Evolutionary conservation across 345 rosid genomes (phyloP).

Genomic region (Rubroshorea leprosula): DNA sequence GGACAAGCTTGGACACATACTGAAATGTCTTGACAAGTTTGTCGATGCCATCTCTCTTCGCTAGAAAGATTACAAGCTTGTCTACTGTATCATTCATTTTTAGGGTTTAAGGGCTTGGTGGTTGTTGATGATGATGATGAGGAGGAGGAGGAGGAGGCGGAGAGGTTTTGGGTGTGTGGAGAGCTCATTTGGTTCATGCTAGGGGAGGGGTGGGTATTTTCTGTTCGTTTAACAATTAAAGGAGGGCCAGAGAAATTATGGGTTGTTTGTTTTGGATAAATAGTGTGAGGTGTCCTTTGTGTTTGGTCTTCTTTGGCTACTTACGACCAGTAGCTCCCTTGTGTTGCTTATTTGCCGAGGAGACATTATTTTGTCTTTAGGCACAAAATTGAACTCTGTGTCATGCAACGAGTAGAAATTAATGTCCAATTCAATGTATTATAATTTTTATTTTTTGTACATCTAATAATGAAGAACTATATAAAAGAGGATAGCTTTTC

Average conservation of each 20-base stretch:
- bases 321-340: slow-evolving; percentile 22
- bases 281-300: slow-evolving; percentile 10
- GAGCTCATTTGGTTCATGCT: slow-evolving; percentile 1
- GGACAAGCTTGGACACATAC: slow-evolving; percentile 85
- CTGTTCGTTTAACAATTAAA: not conserved
- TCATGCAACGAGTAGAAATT: no score
- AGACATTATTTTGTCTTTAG: not conserved
- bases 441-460: no score
- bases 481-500: no score
- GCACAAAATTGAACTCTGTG: no score
- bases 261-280: slow-evolving; percentile 26
- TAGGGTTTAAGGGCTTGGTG: no score
- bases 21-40: slow-evolving; percentile 98
- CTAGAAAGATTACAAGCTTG: slow-evolving; percentile 84
- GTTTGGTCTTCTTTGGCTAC: slow-evolving; percentile 23
- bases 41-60: slow-evolving; percentile 96
- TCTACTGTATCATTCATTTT: slow-evolving; percentile 67
- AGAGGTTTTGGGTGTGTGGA: not conserved
- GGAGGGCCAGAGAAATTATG: slow-evolving; percentile 35
- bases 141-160: no score
- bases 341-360: no score
- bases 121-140: no score
- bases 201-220: not conserved
- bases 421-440: no score
- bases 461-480: no score